Evolutionary conservation across 768 basidiomycete genomes (phyloP).

Genomic region (Boletus huronensis): DNA sequence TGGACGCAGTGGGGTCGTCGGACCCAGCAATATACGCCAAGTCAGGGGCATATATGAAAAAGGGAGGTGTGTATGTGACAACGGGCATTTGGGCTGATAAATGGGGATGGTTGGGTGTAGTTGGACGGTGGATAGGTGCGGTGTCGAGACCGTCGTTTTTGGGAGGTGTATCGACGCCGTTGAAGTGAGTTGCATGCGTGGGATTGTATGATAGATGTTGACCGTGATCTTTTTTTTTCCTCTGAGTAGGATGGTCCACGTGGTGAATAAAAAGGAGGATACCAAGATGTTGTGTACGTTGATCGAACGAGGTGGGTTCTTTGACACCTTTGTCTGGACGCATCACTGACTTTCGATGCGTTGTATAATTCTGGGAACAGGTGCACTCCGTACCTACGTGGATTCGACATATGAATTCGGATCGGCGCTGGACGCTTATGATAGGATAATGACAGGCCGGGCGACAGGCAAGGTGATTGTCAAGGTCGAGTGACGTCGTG

Average conservation of each 20-base stretch:
- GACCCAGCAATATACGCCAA: slow-evolving; percentile 49
- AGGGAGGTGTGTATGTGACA: slow-evolving; percentile 50
- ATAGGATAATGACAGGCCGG: slow-evolving; percentile 49
- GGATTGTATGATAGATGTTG: no score
- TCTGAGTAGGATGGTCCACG: slow-evolving; percentile 22
- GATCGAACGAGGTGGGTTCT: slow-evolving; percentile 40
- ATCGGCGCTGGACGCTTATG: slow-evolving; percentile 59
- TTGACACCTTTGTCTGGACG: slow-evolving; percentile 1
- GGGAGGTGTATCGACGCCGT: slow-evolving; percentile 49
- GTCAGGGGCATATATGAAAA: slow-evolving; percentile 49
- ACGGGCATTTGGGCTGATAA: slow-evolving; percentile 44
- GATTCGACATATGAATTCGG: slow-evolving; percentile 60
- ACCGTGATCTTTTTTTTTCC: no score
- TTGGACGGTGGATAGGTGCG: background rate
- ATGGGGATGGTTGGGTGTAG: slow-evolving; percentile 15
- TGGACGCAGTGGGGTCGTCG: slow-evolving; percentile 54
- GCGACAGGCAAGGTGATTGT: slow-evolving; percentile 69
- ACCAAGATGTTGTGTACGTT: slow-evolving; percentile 36
- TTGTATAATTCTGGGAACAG: no score
- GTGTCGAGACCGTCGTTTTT: slow-evolving; percentile 42
- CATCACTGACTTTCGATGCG: no score
- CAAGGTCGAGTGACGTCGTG: slow-evolving; percentile 35
- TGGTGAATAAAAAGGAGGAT: slow-evolving; percentile 34
- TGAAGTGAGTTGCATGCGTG: no score
- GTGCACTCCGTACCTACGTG: slow-evolving; percentile 43